A percentile compares a stretch with the other conserved stretches of the same genome.
Conservation (phyloP, 2,329 filamentous ascomycete species). For the Xylaria arbuscula region DNA sequence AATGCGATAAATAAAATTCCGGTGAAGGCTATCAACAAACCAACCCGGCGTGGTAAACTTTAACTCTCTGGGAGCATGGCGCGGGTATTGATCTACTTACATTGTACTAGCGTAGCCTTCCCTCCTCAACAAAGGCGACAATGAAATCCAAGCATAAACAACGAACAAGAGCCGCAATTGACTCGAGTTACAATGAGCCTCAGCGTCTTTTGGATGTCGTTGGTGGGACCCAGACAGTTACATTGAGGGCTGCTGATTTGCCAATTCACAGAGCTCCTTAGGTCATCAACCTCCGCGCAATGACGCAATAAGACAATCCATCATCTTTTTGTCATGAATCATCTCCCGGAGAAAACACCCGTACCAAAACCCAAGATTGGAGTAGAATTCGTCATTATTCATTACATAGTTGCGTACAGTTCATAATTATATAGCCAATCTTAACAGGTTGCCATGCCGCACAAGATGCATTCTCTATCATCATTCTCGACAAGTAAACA, state of each 20-base stretch:
- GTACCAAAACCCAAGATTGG: neutral
- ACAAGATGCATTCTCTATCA: neutral
- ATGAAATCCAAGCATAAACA: neutral
- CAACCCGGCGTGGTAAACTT: too few species aligned
- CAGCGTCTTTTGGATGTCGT: neutral
- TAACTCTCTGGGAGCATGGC: neutral
- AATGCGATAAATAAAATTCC: too few species aligned
- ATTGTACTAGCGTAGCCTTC: too few species aligned
- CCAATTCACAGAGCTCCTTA: neutral
- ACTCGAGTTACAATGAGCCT: neutral
- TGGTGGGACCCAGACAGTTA: neutral
- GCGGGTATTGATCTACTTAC: too few species aligned
- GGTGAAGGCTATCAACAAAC: neutral
- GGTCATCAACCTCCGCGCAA: neutral
- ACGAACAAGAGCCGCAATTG: neutral
- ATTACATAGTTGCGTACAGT: neutral
- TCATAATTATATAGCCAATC: neutral
- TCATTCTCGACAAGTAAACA: constrained; percentile 29
- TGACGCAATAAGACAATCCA: constrained; percentile 8
- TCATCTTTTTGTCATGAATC: constrained; percentile 5
- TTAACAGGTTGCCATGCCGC: neutral
- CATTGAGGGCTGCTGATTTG: neutral
- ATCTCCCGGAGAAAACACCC: neutral
- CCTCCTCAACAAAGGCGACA: neutral
- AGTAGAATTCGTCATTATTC: neutral